Evolutionary conservation across 2,329 filamentous ascomycete species (phyloP), one percentile per base, ranked within the genome.

Genomic region (Penicillium sp.): DNA sequence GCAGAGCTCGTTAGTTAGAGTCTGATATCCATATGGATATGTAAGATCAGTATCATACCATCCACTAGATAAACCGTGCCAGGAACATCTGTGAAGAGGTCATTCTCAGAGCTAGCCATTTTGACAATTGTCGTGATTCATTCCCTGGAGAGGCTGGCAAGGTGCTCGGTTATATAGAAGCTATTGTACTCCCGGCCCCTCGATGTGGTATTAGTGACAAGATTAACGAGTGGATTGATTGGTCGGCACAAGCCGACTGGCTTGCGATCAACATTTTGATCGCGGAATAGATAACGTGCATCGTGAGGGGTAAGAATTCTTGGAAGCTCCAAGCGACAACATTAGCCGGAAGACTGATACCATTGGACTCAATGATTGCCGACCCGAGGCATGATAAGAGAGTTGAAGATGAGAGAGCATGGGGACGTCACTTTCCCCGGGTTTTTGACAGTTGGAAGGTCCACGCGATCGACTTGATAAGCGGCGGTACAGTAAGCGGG

Each of bases 51-150:
- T 7, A 56, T 57, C 55, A 48, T 63, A 62, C 70, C 58, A 48
- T 73, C 71, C 27, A 74, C 68, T 48, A 74, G 58, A 55, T 68
- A 71, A 31, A 73, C 66, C 0, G 71, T 73, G n/a, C 70, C 71
- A 19, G 72, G 71, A 13, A 73, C 70, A 56, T 72, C 69, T 4
- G 63, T 63, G 10, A 58, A 24, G 11, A 58, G 21, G 6, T 63
- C 63, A 48, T 67, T 62, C 41, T 68, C 60, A 3, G 52, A 48
- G 19, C 41, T 55, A 56, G 57, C 27, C 65, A 67, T 67, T 21
- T 19, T 51, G 37, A 26, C 37, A 13, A 3, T 21, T 29, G 16
- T 41, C 9, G 19, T 7, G 24, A n/a, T 8, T 39, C 24, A 13
- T 19, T n/a, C 58, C 21, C 21, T 8, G 8, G 9, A 24, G 16